Evolutionary conservation across 176 grass and related monocot species (phyloP).

Genomic region (Thinopyrum elongatum): DNA sequence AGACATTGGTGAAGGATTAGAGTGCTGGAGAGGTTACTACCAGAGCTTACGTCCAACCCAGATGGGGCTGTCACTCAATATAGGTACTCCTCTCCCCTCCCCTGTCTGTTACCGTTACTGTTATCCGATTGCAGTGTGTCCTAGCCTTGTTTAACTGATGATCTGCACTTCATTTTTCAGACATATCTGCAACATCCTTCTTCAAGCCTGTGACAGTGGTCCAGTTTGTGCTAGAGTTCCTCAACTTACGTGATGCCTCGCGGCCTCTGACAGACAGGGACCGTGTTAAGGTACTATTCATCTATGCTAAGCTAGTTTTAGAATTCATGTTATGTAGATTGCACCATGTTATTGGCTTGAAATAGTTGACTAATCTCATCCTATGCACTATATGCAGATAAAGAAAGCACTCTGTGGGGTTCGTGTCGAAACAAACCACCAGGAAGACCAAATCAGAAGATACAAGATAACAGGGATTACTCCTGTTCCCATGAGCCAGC

Average conservation of each 20-base stretch:
- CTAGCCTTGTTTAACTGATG: neutral
- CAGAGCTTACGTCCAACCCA: constrained; percentile 87
- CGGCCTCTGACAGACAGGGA: constrained; percentile 55
- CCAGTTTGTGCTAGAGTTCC: constrained; percentile 47
- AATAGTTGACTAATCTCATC: neutral
- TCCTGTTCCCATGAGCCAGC: constrained; percentile 42
- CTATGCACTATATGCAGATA: constrained; percentile 41
- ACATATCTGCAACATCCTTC: constrained; percentile 87
- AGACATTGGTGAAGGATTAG: constrained; percentile 72
- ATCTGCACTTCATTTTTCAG: constrained; percentile 38
- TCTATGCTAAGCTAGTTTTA: neutral
- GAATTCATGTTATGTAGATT: neutral
- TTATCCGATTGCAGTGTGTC: neutral
- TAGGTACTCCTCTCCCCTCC: constrained; percentile 35
- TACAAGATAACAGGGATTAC: constrained; percentile 84
- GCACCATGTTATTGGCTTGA: neutral
- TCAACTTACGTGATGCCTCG: constrained; percentile 39
- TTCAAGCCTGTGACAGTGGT: constrained; percentile 64
- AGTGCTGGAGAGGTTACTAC: constrained; percentile 91
- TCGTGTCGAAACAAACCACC: constrained; percentile 68
- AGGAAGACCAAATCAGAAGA: constrained; percentile 46
- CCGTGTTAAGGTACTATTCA: constrained; percentile 52
- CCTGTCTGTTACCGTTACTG: neutral
- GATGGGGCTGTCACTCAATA: constrained; percentile 83
- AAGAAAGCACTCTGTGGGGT: constrained; percentile 69